Conservation (phyloP, 371 early-diverging fungal species). For the Rhizopus arrhizus region DNA sequence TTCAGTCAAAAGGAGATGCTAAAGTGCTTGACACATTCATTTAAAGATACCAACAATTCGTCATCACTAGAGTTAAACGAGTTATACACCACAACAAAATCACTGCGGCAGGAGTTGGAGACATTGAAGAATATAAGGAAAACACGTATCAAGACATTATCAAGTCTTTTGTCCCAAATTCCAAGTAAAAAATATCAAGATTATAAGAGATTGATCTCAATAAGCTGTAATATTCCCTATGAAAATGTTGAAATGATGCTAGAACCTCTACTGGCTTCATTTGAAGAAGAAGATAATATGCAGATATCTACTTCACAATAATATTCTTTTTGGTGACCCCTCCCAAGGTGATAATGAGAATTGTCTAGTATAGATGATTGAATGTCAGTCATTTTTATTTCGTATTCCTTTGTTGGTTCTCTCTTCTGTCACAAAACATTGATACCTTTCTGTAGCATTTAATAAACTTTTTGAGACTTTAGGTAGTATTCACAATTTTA, state of each 20-base stretch:
- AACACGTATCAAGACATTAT: slow-evolving; percentile 22
- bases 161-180: slow-evolving; percentile 25
- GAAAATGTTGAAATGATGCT: slow-evolving; percentile 54
- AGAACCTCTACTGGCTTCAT: slow-evolving; percentile 35
- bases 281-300: slow-evolving; percentile 19
- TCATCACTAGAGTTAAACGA: slow-evolving; percentile 1
- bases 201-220: slow-evolving; percentile 51
- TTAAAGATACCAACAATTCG: neutral
- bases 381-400: slow-evolving; percentile 64
- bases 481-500: no score
- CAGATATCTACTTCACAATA: neutral
- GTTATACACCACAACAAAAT: neutral
- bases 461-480: no score
- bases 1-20: slow-evolving; percentile 2
- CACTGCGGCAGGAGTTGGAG: slow-evolving; percentile 12
- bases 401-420: no score
- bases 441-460: no score
- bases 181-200: slow-evolving; percentile 46
- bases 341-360: no score
- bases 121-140: slow-evolving; percentile 19
- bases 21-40: neutral
- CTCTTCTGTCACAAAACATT: no score
- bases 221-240: slow-evolving; percentile 51
- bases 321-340: no score
- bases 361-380: slow-evolving; percentile 64